Evolutionary conservation across 768 basidiomycete genomes (phyloP), one percentile per base, ranked within the genome.

Genomic region (Hericium coralloides): DNA sequence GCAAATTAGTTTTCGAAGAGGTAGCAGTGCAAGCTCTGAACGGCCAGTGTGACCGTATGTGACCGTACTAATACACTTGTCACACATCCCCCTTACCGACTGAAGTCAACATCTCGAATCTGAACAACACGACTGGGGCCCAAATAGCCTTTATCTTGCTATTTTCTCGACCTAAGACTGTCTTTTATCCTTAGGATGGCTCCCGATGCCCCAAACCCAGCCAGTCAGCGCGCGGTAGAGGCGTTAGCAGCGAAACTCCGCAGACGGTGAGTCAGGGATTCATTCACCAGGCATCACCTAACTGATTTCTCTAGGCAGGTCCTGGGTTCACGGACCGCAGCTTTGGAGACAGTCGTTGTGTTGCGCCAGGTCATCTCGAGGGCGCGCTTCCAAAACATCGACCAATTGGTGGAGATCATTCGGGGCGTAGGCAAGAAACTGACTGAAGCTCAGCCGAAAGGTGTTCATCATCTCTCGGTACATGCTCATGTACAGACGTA

Each of bases 391-490:
- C 82, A 82, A 22, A 91, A 87, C 63, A 86, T 98, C 64, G 87
- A 92, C 45, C 89, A 95, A 60, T 76, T 98, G 2, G 79, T 93
- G 3, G 77, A 78, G 49, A 81, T 90, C 56, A 86, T 99, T 60
- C 84, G 88, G 55, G 73, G 74, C 50, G 87, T 92, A 10, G 97
- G 95, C 3, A 77, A 82, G 61, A 82, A 81, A 62, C 70, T 99
- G 43, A 85, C 89, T 8, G 90, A 92, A 18, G 93, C 95, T 9
- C 94, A 98, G 67, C 93, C 95, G 12, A 97, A 95, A 83, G 95
- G 95, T 94, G 58, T 49, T 38, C 53, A 48, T 57, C 45, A 47
- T 53, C 57, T 50, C 18, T 31, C 55, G 49, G 59, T 50, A 59
- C 38, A 54, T 36, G 48, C 12, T 65, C 51, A 18, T 58, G 51